A percentile compares a stretch with the other conserved stretches of the same genome.
Evolutionary conservation across 2,329 filamentous ascomycete species (phyloP).

Genomic region (Trichoderma brevicompactum): DNA sequence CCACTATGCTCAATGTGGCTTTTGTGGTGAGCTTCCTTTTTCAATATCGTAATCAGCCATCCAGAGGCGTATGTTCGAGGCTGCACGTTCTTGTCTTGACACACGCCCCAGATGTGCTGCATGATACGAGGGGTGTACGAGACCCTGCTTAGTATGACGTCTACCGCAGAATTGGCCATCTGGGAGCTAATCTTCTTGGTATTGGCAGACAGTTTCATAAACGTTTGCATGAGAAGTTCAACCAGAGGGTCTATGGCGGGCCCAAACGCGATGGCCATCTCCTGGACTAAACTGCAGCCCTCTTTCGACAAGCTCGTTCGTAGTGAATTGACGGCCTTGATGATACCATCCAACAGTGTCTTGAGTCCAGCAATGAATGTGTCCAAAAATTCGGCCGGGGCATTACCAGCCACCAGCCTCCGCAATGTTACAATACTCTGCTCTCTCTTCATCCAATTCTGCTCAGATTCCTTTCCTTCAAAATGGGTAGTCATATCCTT

Average conservation of each 20-base stretch:
- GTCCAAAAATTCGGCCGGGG: constrained; percentile 73
- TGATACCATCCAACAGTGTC: constrained; percentile 78
- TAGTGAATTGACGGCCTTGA: constrained; percentile 82
- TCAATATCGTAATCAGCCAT: constrained; percentile 84
- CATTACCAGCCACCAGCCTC: constrained; percentile 81
- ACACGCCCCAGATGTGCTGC: constrained; percentile 81
- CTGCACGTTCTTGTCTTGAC: constrained; percentile 91
- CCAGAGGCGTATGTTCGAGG: constrained; percentile 76
- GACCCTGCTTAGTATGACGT: constrained; percentile 76
- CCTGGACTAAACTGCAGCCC: constrained; percentile 81
- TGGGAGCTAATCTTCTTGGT: constrained; percentile 94
- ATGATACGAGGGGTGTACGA: constrained; percentile 81
- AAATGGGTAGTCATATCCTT: constrained; percentile 80
- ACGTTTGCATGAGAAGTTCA: constrained; percentile 83
- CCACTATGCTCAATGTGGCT: constrained; percentile 81
- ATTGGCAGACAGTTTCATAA: constrained; percentile 85
- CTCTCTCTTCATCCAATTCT: constrained; percentile 89
- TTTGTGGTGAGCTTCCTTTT: constrained; percentile 78
- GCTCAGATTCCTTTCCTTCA: constrained; percentile 85
- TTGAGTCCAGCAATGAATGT: constrained; percentile 74
- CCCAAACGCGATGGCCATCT: constrained; percentile 76
- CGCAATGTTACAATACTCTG: constrained; percentile 78
- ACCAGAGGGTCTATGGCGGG: constrained; percentile 84
- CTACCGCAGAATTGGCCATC: constrained; percentile 79
- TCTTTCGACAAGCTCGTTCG: constrained; percentile 90